Evolutionary conservation across 768 basidiomycete species (phyloP).

Genomic region (Tricholoma hemisulphureum): DNA sequence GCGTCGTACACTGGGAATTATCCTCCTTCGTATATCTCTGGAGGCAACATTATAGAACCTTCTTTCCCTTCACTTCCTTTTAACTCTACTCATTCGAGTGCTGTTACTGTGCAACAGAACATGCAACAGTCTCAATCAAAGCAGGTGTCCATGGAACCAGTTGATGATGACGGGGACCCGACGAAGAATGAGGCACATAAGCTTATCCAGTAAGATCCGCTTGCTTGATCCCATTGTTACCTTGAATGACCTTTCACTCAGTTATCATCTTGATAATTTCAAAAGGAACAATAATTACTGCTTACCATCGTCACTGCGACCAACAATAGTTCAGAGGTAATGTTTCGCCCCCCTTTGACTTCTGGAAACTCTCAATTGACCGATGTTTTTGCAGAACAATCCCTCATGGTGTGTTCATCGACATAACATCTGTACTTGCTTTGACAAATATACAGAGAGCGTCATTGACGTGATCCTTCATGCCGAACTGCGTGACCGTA

Average conservation of each 20-base stretch:
- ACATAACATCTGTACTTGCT: conserved; percentile 4
- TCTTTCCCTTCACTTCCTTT: conserved; percentile 52
- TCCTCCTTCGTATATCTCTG: conserved; percentile 51
- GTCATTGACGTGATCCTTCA: conserved; percentile 89
- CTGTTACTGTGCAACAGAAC: conserved; percentile 34
- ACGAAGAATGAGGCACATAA: conserved; percentile 80
- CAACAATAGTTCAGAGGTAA: conserved; percentile 84
- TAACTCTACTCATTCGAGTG: conserved; percentile 29
- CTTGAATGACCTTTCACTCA: conserved; percentile 24
- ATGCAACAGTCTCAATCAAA: conserved; percentile 26
- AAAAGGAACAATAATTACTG: conserved; percentile 84
- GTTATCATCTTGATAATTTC: conserved; percentile 91
- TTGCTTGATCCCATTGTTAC: background rate
- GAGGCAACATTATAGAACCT: conserved; percentile 56
- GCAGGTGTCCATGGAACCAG: conserved; percentile 39
- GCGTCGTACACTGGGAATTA: conserved; percentile 45
- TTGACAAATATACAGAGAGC: conserved; percentile 54
- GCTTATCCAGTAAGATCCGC: conserved; percentile 63
- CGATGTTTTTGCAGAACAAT: conserved; percentile 53
- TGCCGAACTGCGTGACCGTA: conserved; percentile 85
- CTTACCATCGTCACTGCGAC: conserved; percentile 82
- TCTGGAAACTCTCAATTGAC: conserved; percentile 8
- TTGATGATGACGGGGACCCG: conserved; percentile 66
- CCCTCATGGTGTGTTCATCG: conserved; percentile 64
- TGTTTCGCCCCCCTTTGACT: conserved; percentile 8